A percentile compares a stretch with the other conserved stretches of the same genome.
phyloP scores from a whole-genome alignment of 306 rosid species.

The Dalbergia oliveri region DNA sequence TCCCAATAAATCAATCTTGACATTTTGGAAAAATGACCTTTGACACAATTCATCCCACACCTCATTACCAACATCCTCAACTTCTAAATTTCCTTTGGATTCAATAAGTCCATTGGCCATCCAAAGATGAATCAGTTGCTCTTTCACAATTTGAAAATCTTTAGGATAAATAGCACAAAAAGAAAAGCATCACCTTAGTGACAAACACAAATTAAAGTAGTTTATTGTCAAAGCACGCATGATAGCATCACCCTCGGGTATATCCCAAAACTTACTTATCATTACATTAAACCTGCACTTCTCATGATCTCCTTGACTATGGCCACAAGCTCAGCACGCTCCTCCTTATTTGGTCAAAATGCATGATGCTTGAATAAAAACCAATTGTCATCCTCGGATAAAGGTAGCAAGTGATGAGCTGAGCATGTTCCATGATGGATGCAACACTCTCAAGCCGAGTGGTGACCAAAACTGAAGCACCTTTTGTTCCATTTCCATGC shows the following conservation, averaged over 20 bases:
- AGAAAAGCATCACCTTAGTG: slow-evolving; percentile 32
- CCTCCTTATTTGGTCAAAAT: slow-evolving; percentile 1
- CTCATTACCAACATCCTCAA: slow-evolving; percentile 23
- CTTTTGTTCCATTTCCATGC: slow-evolving; percentile 12
- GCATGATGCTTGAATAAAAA: slow-evolving; percentile 23
- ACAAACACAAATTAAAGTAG: slow-evolving; percentile 20
- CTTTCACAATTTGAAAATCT: not conserved
- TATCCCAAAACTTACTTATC: slow-evolving; percentile 26
- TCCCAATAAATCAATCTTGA: not conserved
- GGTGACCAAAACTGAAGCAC: slow-evolving; percentile 29
- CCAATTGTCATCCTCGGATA: slow-evolving; percentile 11
- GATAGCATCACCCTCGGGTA: not conserved
- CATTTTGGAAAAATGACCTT: slow-evolving; percentile 45
- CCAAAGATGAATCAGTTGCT: slow-evolving; percentile 26
- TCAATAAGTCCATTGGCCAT: slow-evolving; percentile 42
- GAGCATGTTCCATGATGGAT: not conserved
- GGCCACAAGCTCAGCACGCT: not conserved
- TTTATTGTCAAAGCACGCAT: slow-evolving; percentile 22
- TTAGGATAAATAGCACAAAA: slow-evolving; percentile 24
- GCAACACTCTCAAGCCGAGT: slow-evolving; percentile 19
- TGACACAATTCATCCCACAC: slow-evolving; percentile 41
- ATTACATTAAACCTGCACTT: slow-evolving; percentile 14
- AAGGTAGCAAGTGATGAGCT: not conserved
- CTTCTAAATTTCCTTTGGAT: not conserved
- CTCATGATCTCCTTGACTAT: slow-evolving; percentile 34